Evolutionary conservation across 352 stramenopile species (phyloP).

Genomic region (Plasmopara muralis): DNA sequence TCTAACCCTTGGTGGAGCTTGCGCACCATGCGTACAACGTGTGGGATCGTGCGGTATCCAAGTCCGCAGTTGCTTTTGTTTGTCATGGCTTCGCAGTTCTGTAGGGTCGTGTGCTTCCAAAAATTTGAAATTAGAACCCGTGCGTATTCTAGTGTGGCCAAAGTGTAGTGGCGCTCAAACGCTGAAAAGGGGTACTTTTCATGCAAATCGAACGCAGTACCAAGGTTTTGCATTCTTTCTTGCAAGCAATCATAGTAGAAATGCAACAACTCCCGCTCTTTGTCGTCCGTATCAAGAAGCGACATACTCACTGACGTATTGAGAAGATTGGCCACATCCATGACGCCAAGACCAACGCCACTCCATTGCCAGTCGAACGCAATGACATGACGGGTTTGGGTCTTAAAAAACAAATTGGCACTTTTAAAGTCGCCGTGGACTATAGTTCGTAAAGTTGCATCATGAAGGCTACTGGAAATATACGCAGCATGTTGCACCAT

Average conservation of each 20-base stretch:
- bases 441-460: slow-evolving; percentile 27
- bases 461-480: slow-evolving; percentile 39
- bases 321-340: slow-evolving; percentile 64
- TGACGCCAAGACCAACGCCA: slow-evolving; percentile 45
- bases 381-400: slow-evolving; percentile 31
- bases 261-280: slow-evolving; percentile 33
- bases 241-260: slow-evolving; percentile 50
- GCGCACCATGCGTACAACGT: slow-evolving; percentile 50
- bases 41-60: slow-evolving; percentile 56
- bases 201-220: slow-evolving; percentile 2
- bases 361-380: slow-evolving; percentile 76
- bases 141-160: slow-evolving; percentile 63
- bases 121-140: slow-evolving; percentile 59
- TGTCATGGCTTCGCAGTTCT: slow-evolving; percentile 31
- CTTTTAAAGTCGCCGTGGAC: slow-evolving; percentile 72
- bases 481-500: slow-evolving; percentile 44
- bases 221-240: slow-evolving; percentile 12
- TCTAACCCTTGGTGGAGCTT: slow-evolving; percentile 37
- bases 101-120: slow-evolving; percentile 47
- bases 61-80: slow-evolving; percentile 62
- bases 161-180: slow-evolving; percentile 49
- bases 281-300: slow-evolving; percentile 22
- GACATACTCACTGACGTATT: slow-evolving; percentile 60
- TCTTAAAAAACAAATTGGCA: slow-evolving; percentile 62
- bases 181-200: slow-evolving; percentile 37